Evolutionary conservation across 2,329 filamentous ascomycete species (phyloP), one percentile per base, ranked within the genome.

Genomic region (Hymenoscyphus repandus): DNA sequence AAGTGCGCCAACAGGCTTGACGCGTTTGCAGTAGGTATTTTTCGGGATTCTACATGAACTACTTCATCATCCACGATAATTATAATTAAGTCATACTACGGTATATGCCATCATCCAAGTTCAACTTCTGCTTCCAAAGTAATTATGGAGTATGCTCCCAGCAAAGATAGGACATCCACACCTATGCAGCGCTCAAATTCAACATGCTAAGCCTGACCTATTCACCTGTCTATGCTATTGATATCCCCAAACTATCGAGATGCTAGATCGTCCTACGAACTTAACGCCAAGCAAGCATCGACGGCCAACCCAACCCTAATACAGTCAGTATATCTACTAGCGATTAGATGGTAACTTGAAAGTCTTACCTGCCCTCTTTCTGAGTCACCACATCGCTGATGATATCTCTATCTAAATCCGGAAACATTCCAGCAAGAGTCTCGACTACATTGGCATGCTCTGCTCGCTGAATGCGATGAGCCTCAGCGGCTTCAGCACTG

Each of bases 371-470:
- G 66, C 93, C 95, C 70, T 96, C 86, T 71, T 99, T 96, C 73
- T 95, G 83, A 67, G 92, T 84, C 22, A 99, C 93, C 37, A 99
- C 93, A 71, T 99, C 93, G 63, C 91, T 91, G 65, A 99, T 97
- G 34, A 99, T 80, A 44, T 99, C 95, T 63, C 83, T 82, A 68
- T 99, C 93, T 45, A 99, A 74, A 65, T 95, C 90, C 1, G 93
- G 93, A 68, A 99, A 99, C 93, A 99, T 99, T 61, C 90, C 87
- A 43, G 89, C 85, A 51, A 99, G 72, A 33, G 93, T 97, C 70
- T 97, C 93, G 2, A 97, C 92, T 6, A 99, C 84, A 61, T 90
- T 92, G 48, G 82, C 77, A 69, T 97, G 91, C 74, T 99, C 93
- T 49, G 86, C 85, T 33, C 83, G 77, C 59, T 93, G 84, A 53